Base-by-base conservation (phyloP, 768 basidiomycete genomes). In the Suillus plorans region DNA sequence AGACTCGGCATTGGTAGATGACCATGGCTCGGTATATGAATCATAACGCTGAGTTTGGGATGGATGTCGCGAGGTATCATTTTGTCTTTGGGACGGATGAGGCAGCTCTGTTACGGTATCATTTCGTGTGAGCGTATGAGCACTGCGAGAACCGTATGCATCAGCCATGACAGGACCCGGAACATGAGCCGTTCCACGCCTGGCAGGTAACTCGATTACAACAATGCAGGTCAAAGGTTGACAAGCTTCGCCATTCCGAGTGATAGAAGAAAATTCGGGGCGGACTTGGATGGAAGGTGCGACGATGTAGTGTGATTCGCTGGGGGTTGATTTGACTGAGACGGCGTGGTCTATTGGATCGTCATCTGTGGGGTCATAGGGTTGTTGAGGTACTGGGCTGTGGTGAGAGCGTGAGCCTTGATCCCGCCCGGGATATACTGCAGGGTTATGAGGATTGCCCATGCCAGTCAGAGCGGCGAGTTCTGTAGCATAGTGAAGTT, bases 221-320 rank as follows among this genome's bases (percentile, higher is more conserved):
- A 99, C 89, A 72, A 98, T 91, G 74, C 96, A 98, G 12, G 97
- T 97, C 67, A 98, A 79, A 1, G 93, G 91, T 76, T 97, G 94
- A 69, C 86, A 92, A 41, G 83, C 69, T 67, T 90, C 86, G 64
- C 74, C 81, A 50, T 86, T 86, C 62, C 94, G 85, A 13, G 91
- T 85, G 41, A 98, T 83, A 22, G 89, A 89, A 0, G 91, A 83
- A 74, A 94, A 96, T 78, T 99, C 97, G 7, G 97, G 89, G 52
- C 95, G 88, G 72, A 98, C 93, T 74, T 94, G 91, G 72, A 99
- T 97, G 31, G 90, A 89, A 8, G 97, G 97, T 1, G 95, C 88
- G 72, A 97, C 90, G 68, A 99, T 86, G 72, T 92, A 94, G 64
- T 84, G 82, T 28, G 84, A 74, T 63, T 87, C 83, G 62, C 73